Evolutionary conservation across 129 eudicot species (phyloP), one percentile per base, ranked within the genome.

Genomic region (Chrysanthemum makinoi): DNA sequence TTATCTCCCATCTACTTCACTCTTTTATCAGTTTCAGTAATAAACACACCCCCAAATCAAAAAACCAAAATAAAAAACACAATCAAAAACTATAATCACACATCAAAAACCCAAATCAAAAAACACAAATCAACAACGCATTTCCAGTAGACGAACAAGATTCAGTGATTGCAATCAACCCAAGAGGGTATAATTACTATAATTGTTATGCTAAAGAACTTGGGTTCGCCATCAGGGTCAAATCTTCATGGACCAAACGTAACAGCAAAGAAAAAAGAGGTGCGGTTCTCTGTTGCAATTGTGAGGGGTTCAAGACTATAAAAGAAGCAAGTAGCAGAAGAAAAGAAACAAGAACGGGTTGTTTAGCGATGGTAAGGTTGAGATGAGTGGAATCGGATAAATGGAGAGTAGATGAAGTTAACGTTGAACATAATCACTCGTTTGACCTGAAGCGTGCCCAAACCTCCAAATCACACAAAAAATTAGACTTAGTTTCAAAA

Each of bases 161-260:
- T n/a, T n/a, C n/a, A n/a, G n/a, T n/a, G n/a, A n/a, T n/a, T n/a
- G n/a, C n/a, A n/a, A n/a, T n/a, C n/a, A n/a, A n/a, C n/a, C n/a
- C n/a, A n/a, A n/a, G n/a, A n/a, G n/a, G n/a, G n/a, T 89, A 89
- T 69, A 84, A 86, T 46, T 86, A 82, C 72, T 89, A 89, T 50
- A 84, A 84, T 53, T 76, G 65, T 67, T 86, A 84, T 59, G 90
- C 96, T 9, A 89, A 76, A 68, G 96, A 85, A 58, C 60, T 86
- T 26, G 96, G 93, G 26, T 89, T 89, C 18, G 93, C 88, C 2
- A 86, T 88, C 39, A 72, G 97, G 75, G 96, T 91, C 44, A 91
- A 91, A 80, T 88, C 96, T 35, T 91, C 96, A 6, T 91, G 97
- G 97, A 88, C 96, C 15, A 91, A 91, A 63, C 90, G 96, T 26